Evolutionary conservation across 2,329 filamentous ascomycete species (phyloP), one percentile per base, ranked within the genome.

Genomic region (Orbilia ellipsospora): DNA sequence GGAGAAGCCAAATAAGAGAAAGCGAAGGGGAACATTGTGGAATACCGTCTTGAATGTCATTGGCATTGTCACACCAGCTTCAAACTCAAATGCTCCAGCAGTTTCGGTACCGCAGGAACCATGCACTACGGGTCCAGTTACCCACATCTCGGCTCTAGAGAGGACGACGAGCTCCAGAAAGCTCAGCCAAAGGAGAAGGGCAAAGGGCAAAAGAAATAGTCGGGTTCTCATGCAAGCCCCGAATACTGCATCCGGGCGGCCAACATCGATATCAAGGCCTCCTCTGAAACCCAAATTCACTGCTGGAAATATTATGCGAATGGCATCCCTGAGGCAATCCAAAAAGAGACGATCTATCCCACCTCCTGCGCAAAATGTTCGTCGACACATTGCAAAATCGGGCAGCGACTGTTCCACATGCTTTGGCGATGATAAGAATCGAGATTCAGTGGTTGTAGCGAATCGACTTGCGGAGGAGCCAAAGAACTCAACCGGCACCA

Each of bases 321-420:
- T 60, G 44, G 56, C 69, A 44, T 68, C 63, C 7, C 63, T 52
- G 44, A 56, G 63, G 31, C 59, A 67, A n/a, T 28, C 31, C 4
- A 74, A 74, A 16, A 72, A 72, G 52, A 68, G 70, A 50, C 50
- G 70, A 10, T 74, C 70, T 7, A 68, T 74, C 26, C 70, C 56
- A 10, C 63, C 63, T 28, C 63, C 63, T n/a, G 44, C 40, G 12
- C 51, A 62, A 31, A 48, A 59, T 31, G 63, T 74, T 31, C 70
- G 70, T 15, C 70, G 70, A 36, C 70, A 74, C 20, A 74, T 74
- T 20, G 70, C 63, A 20, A 74, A 68, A 44, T 62, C 70, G 4
- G 63, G 64, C 10, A 74, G 70, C 52, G 70, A 74, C 52, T 74
- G 70, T 16, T 74, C 70, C n/a, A 74, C 63, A 54, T 74, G 70